Base-by-base conservation (phyloP, 768 basidiomycete genomes). In the Suillus subaureus region DNA sequence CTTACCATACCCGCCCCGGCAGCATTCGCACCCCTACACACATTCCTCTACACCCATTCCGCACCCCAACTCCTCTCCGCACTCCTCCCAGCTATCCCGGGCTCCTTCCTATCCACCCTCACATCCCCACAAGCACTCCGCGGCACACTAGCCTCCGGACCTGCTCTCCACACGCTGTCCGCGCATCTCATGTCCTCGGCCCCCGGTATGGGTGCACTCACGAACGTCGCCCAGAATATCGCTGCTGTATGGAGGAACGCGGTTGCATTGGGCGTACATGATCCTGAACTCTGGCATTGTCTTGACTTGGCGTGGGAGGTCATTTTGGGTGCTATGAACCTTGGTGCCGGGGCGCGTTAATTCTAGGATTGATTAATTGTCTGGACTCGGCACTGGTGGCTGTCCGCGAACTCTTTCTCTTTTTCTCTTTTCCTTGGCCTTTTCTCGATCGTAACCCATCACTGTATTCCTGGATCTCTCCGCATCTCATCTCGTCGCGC, bases 221-320 rank as follows among this genome's bases (percentile, higher is more conserved):
- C 89, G 55, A 77, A 79, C 45, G 80, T 84, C 62, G 77, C 83
- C 6, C 75, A 79, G 61, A 77, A 72, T 42, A 83, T 92, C 43
- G 83, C 88, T 64, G 91, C 88, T 8, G 74, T 93, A 39, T 94
- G 91, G 90, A 81, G 84, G 65, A 93, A 93, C 71, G 84, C 83
- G 3, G 87, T 86, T 66, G 84, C 85, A 26, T 80, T 94, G n/a
- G 91, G 91, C 4, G 75, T 93, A 2, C 84, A 83, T 61, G 89
- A 92, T 68, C 82, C 85, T 40, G 79, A 79, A 26, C 77, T 93
- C 52, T 94, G 91, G 91, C 81, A 83, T 28, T 81, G 82, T 23
- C 82, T 94, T 66, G 89, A 91, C 66, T 73, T 84, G 49, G 84
- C 87, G 51, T 94, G 91, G 89, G 83, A 86, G 70, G 80, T 89